Conservation (phyloP, 305 asterid species). For the Fraxinus greggii region DNA sequence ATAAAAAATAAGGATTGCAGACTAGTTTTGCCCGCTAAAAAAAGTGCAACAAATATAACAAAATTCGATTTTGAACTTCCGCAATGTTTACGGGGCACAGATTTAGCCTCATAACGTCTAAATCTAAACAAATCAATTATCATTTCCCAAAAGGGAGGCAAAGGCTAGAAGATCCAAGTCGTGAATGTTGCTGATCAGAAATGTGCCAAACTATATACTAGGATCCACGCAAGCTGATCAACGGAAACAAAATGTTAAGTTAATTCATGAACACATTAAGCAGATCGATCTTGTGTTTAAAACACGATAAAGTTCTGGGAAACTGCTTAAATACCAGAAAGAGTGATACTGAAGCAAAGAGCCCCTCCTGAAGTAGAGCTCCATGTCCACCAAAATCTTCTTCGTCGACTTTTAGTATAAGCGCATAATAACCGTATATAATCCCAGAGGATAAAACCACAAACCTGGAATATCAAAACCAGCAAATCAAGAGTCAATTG, state of each 20-base stretch:
- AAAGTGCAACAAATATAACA: slow-evolving; percentile 23
- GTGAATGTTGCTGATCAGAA: slow-evolving; percentile 43
- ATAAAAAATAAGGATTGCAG: neutral
- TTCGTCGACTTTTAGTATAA: slow-evolving; percentile 78
- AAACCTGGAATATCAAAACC: slow-evolving; percentile 49
- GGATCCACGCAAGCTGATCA: slow-evolving; percentile 83
- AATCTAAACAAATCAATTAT: slow-evolving; percentile 14
- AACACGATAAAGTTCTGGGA: neutral
- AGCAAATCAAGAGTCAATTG: slow-evolving; percentile 12
- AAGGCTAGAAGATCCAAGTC: slow-evolving; percentile 15
- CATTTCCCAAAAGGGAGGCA: slow-evolving; percentile 11
- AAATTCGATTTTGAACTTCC: slow-evolving; percentile 22
- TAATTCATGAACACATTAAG: slow-evolving; percentile 1
- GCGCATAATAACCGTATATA: slow-evolving; percentile 74
- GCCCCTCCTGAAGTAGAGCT: slow-evolving; percentile 92
- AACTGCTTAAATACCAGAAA: slow-evolving; percentile 58
- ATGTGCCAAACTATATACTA: slow-evolving; percentile 92
- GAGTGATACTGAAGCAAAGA: slow-evolving; percentile 81
- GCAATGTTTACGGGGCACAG: slow-evolving; percentile 21
- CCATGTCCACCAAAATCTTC: slow-evolving; percentile 96
- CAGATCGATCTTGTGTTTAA: neutral
- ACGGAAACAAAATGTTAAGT: slow-evolving; percentile 5
- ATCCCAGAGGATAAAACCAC: slow-evolving; percentile 66
- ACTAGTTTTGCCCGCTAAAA: slow-evolving; percentile 30
- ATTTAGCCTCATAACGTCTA: slow-evolving; percentile 15